Evolutionary conservation across 2,329 filamentous ascomycete genomes (phyloP).

Genomic region (Cladophialophora psammophila): DNA sequence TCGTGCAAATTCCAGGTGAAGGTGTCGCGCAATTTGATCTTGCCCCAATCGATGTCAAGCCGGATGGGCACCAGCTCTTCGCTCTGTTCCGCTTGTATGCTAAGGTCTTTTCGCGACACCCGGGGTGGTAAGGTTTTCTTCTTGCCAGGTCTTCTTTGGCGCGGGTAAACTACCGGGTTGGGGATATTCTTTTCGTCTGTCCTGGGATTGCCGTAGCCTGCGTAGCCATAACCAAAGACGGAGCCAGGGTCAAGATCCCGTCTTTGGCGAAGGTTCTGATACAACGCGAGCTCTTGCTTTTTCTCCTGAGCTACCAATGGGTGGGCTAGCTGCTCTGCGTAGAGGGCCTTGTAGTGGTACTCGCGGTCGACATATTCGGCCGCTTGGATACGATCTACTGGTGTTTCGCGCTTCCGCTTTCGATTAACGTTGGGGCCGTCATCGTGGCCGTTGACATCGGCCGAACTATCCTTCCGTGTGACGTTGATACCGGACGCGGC

Average conservation of each 20-base stretch:
- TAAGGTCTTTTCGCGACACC: conserved; percentile 79
- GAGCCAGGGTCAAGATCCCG: conserved; percentile 64
- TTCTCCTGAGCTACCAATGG: conserved; percentile 68
- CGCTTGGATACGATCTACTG: conserved; percentile 59
- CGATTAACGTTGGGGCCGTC: conserved; percentile 42
- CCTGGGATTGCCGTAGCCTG: conserved; percentile 84
- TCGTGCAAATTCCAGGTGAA: conserved; percentile 99
- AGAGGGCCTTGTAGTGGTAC: conserved; percentile 64
- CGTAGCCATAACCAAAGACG: conserved; percentile 76
- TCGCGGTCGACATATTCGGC: conserved; percentile 72
- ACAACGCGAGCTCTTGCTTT: conserved; percentile 73
- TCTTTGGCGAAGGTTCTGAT: conserved; percentile 69
- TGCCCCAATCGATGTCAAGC: conserved; percentile 93
- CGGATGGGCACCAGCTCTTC: conserved; percentile 92
- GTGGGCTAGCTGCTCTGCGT: conserved; percentile 59
- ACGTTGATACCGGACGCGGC: conserved; percentile 57
- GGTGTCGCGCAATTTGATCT: conserved; percentile 92
- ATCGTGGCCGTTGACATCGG: conserved; percentile 44
- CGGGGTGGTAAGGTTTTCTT: conserved; percentile 76
- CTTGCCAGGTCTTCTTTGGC: conserved; percentile 76
- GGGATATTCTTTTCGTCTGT: conserved; percentile 72
- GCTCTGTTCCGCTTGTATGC: conserved; percentile 84
- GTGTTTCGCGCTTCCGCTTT: conserved; percentile 57
- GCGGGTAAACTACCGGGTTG: conserved; percentile 78
- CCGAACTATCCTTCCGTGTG: conserved; percentile 43